These are phyloP conservation scores for Spergularia azorica DNA, from an alignment of 179 eudicot species.

Conservation along the genomic window DNA sequence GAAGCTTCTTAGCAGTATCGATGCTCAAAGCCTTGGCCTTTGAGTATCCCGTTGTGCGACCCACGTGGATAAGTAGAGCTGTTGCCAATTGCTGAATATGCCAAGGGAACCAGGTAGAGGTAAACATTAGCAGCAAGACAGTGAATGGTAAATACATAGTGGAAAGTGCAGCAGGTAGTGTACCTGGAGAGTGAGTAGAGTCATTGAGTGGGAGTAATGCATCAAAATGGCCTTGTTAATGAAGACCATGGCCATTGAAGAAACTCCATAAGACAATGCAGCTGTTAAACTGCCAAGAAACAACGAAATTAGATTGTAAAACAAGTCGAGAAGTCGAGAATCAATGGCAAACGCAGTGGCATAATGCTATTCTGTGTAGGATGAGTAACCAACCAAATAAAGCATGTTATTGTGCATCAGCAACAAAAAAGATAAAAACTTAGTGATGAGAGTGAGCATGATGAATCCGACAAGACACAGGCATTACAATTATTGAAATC, in stretches of 20 bases:
- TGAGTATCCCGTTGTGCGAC: slow-evolving; percentile 72
- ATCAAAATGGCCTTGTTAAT: slow-evolving; percentile 91
- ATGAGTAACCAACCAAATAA: too few relatives aligned
- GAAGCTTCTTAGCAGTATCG: slow-evolving; percentile 79
- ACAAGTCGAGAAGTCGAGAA: too few relatives aligned
- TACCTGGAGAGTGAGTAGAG: slow-evolving; percentile 90
- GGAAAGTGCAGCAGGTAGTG: neutral
- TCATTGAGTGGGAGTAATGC: slow-evolving; percentile 91
- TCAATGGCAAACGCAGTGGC: too few relatives aligned
- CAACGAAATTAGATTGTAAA: too few relatives aligned
- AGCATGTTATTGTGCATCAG: too few relatives aligned
- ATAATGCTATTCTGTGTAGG: too few relatives aligned
- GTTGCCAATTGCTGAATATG: slow-evolving; percentile 75
- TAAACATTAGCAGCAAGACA: neutral
- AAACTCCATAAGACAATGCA: slow-evolving; percentile 84
- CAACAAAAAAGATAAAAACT: too few relatives aligned
- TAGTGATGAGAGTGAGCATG: too few relatives aligned
- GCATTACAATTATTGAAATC: too few relatives aligned
- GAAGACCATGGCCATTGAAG: slow-evolving; percentile 99
- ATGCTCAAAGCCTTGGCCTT: slow-evolving; percentile 67
- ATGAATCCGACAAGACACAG: too few relatives aligned
- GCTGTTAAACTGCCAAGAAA: slow-evolving; percentile 58
- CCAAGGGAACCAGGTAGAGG: neutral
- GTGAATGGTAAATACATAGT: neutral
- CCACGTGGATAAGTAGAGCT: slow-evolving; percentile 73